Evolutionary conservation across 1,139 yeast species (phyloP).

Genomic region (Sugiyamaella novakii): DNA sequence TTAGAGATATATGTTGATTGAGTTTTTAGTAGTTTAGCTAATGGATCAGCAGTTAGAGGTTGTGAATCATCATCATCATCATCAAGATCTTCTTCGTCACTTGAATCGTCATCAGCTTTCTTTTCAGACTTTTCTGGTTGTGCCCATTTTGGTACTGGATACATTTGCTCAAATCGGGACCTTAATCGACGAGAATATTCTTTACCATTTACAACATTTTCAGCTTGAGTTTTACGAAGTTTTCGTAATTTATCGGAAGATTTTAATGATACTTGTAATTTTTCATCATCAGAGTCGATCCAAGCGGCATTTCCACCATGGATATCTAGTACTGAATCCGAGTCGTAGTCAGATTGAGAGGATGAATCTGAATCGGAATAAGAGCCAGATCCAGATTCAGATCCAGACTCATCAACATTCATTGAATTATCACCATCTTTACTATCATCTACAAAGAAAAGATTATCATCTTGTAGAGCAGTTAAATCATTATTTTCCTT

Average conservation of each 20-base stretch:
- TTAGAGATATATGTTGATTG: conserved; percentile 59
- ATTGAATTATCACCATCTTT: conserved; percentile 35
- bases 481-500: conserved; percentile 37
- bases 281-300: conserved; percentile 92
- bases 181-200: conserved; percentile 74
- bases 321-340: conserved; percentile 37
- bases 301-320: conserved; percentile 62
- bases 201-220: conserved; percentile 60
- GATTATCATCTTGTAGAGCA: conserved; percentile 41
- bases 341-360: conserved; percentile 2
- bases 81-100: conserved; percentile 30
- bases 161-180: conserved; percentile 80
- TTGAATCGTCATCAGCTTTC: conserved; percentile 27
- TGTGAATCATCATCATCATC: conserved; percentile 39
- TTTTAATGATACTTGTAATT: conserved; percentile 60
- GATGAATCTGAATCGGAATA: conserved; percentile 35
- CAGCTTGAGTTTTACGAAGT: conserved; percentile 65
- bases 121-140: conserved; percentile 31
- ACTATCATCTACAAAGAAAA: conserved; percentile 40
- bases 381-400: background rate
- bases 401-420: conserved; percentile 31
- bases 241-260: conserved; percentile 67
- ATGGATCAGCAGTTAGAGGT: conserved; percentile 41
- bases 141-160: conserved; percentile 91
- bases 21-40: conserved; percentile 60